phyloP scores from a whole-genome alignment of 352 stramenopile species.

The Pythium sukuiense region DNA sequence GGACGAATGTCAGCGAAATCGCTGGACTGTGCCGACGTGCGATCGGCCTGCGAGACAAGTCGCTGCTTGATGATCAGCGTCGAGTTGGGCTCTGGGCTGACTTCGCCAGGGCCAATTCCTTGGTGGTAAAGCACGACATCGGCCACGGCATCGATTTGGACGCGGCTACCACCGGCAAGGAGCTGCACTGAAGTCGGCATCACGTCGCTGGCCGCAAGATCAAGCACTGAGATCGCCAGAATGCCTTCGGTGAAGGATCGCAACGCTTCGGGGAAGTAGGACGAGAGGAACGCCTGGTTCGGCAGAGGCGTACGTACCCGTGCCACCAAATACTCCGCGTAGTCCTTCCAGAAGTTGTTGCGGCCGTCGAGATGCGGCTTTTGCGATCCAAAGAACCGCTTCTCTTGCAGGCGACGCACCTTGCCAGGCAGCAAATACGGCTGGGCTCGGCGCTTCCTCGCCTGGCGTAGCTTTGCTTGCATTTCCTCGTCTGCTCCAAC shows the following conservation, averaged over 20 bases:
- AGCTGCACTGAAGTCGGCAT: constrained; percentile 25
- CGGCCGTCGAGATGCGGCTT: constrained; percentile 34
- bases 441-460: constrained; percentile 6
- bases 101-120: constrained; percentile 33
- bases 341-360: constrained; percentile 68
- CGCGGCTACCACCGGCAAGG: constrained; percentile 11
- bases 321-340: constrained; percentile 40
- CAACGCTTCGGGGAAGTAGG: constrained; percentile 53
- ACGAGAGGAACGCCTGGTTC: constrained; percentile 48
- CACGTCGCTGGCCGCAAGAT: constrained; percentile 29
- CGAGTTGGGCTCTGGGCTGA: constrained; percentile 32
- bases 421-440: constrained; percentile 47
- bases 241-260: constrained; percentile 47
- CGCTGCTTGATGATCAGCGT: constrained; percentile 54
- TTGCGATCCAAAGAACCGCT: constrained; percentile 33
- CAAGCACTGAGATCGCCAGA: constrained; percentile 55
- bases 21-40: background rate
- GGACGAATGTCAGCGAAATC: constrained; percentile 21
- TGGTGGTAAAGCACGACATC: constrained; percentile 55
- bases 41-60: constrained; percentile 25
- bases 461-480: background rate
- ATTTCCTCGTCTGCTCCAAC: constrained; percentile 4
- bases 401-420: constrained; percentile 47
- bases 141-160: constrained; percentile 6
- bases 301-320: background rate